Percentiles rank a stretch among this genome's conserved stretches.
phyloP scores from a whole-genome alignment of 2,329 filamentous ascomycete genomes.

The Sporothrix globosa region DNA sequence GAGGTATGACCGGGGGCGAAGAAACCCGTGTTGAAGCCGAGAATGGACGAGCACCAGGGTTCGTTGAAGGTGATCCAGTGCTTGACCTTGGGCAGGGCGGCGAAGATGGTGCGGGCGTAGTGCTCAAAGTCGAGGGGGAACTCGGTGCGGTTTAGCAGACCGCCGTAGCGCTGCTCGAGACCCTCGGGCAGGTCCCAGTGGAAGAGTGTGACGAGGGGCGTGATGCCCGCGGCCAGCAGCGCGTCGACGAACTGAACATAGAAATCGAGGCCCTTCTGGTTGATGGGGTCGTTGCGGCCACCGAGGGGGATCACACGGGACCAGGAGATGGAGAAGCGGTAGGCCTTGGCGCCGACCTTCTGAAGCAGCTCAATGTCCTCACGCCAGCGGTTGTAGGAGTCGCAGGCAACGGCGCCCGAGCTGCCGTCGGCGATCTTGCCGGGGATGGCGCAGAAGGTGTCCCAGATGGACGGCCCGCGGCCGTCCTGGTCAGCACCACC shows the following conservation, averaged over 20 bases:
- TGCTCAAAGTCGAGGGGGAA: conserved; percentile 80
- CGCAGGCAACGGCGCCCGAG: conserved; percentile 77
- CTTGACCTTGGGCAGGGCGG: conserved; percentile 74
- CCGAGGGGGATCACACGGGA: conserved; percentile 84
- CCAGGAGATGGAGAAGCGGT: conserved; percentile 86
- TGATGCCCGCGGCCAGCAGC: conserved; percentile 74
- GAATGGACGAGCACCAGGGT: conserved; percentile 80
- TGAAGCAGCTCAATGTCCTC: conserved; percentile 80
- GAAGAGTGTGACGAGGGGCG: conserved; percentile 79
- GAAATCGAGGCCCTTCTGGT: conserved; percentile 74
- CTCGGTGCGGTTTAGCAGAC: conserved; percentile 77
- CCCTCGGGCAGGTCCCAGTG: conserved; percentile 87
- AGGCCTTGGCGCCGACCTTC: conserved; percentile 70
- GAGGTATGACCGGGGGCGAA: conserved; percentile 84
- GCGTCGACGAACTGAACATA: conserved; percentile 81
- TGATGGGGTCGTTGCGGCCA: conserved; percentile 78
- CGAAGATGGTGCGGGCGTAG: conserved; percentile 77
- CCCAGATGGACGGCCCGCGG: conserved; percentile 83
- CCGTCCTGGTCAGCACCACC: conserved; percentile 74
- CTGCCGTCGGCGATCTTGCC: conserved; percentile 81
- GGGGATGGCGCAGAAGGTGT: conserved; percentile 78
- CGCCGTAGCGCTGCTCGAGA: conserved; percentile 79
- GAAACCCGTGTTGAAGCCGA: conserved; percentile 76
- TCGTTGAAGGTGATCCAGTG: conserved; percentile 93
- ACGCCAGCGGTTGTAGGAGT: conserved; percentile 79